Evolutionary conservation across 176 grass and related monocot species (phyloP), one percentile per base, ranked within the genome.

Genomic region (Cenchrus fungigraminus): DNA sequence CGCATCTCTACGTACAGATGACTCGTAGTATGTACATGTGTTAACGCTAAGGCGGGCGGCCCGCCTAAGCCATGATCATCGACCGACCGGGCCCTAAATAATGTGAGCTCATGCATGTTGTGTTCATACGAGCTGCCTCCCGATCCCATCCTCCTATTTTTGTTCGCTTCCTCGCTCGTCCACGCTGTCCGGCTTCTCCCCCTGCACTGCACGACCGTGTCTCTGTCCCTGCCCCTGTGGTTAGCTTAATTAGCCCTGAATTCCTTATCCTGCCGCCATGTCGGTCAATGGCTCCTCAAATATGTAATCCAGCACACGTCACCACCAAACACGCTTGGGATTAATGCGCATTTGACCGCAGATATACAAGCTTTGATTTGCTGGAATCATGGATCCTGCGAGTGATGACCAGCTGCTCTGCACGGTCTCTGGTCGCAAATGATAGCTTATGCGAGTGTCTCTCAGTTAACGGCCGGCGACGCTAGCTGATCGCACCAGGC

Each of bases 301-400:
- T 40, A 3, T 4, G 4, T 40, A 40, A 4, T 40, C 37, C 37
- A 40, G 37, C 37, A 40, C 37, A 40, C 37, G 8, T 20, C 59
- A 20, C 8, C 59, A 62, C 9, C 7, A 28, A 11, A 28, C 8
- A 62, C n/a, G 59, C 59, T 9, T 28, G 45, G 1, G 45, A 0
- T 46, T 9, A 9, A 46, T 46, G 6, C 6, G 20, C 57, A 28
- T 28, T 62, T 62, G 59, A 61, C 58, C 58, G 3, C 9, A 57
- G 20, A 6, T 25, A 61, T 11, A n/a, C 10, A 61, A 3, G 59
- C 20, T 61, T 25, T 25, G 9, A 61, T 47, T 53, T 19, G 64
- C 49, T 82, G 45, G 9, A 61, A 81, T 15, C 50, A 25, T 25
- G 70, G 70, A 75, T 32, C 65, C 43, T 74, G 62, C 34, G 37